Evolutionary conservation across 345 rosid species (phyloP).

Genomic region (Theobroma cacao): DNA sequence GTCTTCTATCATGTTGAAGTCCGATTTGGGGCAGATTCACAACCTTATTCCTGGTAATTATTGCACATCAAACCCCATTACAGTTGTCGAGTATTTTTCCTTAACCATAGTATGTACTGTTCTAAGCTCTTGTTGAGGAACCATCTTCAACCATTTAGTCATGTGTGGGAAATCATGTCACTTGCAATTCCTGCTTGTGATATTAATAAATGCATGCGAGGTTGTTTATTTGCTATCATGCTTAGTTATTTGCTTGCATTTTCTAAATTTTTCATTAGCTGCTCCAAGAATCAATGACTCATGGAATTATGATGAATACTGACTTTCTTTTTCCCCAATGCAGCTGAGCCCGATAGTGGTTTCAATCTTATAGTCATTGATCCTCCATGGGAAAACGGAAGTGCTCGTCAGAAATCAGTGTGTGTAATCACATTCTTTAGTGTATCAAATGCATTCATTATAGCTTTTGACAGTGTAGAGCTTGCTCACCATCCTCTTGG

Average conservation of each 20-base stretch:
- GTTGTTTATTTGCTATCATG: not conserved
- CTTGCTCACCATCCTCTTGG: not conserved
- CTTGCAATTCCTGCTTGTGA: not conserved
- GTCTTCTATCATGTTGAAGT: conserved; percentile 43
- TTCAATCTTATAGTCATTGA: conserved; percentile 75
- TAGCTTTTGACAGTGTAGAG: conserved; percentile 5
- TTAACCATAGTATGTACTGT: not conserved
- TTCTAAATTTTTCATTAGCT: not conserved
- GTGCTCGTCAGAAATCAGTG: conserved; percentile 80
- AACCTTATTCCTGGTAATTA: conserved; percentile 76
- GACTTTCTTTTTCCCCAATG: conserved; percentile 19
- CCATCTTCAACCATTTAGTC: not conserved
- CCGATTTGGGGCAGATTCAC: conserved; percentile 78
- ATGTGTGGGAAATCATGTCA: not conserved
- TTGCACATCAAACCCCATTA: not conserved
- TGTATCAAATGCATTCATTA: not conserved
- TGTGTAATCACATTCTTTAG: conserved; percentile 22
- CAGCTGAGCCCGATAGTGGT: conserved; percentile 55
- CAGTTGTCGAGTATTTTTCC: not conserved
- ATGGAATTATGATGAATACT: not conserved
- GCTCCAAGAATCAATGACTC: not conserved
- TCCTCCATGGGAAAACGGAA: conserved; percentile 97
- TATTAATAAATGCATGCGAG: not conserved
- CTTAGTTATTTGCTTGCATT: not conserved
- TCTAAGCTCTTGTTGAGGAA: not conserved